phyloP scores from a whole-genome alignment of 1,284 basidiomycete genomes.

The Cystobasidiaceae sp. region DNA sequence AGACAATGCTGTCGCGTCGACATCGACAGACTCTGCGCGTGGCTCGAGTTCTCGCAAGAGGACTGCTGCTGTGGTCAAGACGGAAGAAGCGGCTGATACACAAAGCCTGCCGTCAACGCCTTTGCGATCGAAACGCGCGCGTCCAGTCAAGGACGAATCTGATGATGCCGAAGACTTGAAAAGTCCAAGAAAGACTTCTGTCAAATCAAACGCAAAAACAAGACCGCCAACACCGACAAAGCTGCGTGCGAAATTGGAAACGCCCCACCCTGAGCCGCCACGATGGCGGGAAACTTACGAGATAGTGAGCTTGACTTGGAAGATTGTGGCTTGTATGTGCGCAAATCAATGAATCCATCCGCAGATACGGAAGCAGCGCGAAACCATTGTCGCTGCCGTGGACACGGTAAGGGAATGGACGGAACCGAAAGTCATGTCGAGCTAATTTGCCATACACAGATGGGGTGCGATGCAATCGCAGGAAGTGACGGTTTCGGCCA shows the following conservation, averaged over 20 bases:
- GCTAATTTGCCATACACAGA: neutral
- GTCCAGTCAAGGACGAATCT: constrained; percentile 15
- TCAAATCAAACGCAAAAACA: neutral
- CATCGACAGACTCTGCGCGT: neutral
- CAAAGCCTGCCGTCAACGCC: neutral
- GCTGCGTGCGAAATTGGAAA: constrained; percentile 36
- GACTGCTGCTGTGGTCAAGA: neutral
- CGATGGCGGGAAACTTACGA: constrained; percentile 71
- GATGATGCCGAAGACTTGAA: constrained; percentile 7
- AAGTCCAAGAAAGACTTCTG: neutral
- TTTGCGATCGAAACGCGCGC: neutral
- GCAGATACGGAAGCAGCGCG: constrained; percentile 71
- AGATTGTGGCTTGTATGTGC: neutral
- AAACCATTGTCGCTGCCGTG: constrained; percentile 69
- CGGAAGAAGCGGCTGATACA: neutral
- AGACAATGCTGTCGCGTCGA: neutral
- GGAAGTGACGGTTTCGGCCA: constrained; percentile 19
- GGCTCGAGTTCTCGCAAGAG: neutral
- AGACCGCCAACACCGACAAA: constrained; percentile 17
- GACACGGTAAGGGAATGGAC: constrained; percentile 50
- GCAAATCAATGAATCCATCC: neutral
- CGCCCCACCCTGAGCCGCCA: constrained; percentile 67
- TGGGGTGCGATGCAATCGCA: constrained; percentile 30
- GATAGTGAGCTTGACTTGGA: constrained; percentile 1
- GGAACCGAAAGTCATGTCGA: neutral